Evolutionary conservation across 2,329 filamentous ascomycete species (phyloP).

Genomic region (Fusarium udum): DNA sequence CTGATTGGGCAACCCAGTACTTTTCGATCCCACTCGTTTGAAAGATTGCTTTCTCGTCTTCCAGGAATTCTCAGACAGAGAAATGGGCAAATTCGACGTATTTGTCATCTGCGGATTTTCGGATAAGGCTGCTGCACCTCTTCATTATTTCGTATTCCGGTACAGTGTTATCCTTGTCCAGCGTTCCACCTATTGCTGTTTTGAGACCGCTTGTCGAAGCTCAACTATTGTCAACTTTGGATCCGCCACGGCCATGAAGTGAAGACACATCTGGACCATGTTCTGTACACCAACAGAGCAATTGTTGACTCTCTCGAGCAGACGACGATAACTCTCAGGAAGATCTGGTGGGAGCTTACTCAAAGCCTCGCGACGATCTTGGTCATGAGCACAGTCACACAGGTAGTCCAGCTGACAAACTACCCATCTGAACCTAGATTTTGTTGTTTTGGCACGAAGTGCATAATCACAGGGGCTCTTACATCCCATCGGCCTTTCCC

Average conservation of each 20-base stretch:
- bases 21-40: background rate
- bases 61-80: constrained; percentile 25
- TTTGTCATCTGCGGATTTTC: background rate
- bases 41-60: background rate
- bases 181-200: rapidly evolving
- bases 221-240: background rate
- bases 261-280: constrained; percentile 13
- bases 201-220: constrained; percentile 17
- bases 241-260: background rate
- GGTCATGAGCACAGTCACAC: constrained; percentile 7
- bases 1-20: background rate
- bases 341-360: constrained; percentile 1
- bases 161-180: background rate
- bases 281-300: background rate
- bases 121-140: constrained; percentile 18
- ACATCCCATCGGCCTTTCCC: constrained; percentile 21
- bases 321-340: constrained; percentile 12
- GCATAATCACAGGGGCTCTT: rapidly evolving
- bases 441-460: rapidly evolving
- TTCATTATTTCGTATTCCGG: background rate
- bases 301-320: background rate
- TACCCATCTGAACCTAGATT: constrained; percentile 32
- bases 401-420: constrained; percentile 34
- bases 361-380: constrained; percentile 13
- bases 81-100: constrained; percentile 29